Conservation (phyloP, 768 basidiomycete species). For the Lactarius indigo region DNA sequence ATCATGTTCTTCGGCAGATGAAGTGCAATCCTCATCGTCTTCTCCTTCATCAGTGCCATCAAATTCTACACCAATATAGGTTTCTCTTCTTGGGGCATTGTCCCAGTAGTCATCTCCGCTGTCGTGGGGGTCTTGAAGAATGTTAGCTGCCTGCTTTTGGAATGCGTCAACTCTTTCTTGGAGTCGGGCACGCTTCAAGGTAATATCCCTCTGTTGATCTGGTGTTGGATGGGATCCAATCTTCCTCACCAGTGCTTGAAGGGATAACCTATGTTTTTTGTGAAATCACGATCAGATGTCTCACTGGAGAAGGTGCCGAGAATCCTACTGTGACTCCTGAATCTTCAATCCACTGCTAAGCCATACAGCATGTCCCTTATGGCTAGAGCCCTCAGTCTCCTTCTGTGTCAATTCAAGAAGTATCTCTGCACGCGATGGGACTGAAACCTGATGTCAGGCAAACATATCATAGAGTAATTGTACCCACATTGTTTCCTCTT, state of each 20-base stretch:
- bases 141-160: not conserved
- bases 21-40: no score
- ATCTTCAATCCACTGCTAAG: not conserved
- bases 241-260: not conserved
- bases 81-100: no score
- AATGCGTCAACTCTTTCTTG: not conserved
- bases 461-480: not conserved
- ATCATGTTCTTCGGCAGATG: no score
- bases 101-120: no score
- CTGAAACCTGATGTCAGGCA: no score
- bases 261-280: not conserved
- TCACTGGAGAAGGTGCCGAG: not conserved
- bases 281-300: not conserved
- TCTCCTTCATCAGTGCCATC: no score
- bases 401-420: no score
- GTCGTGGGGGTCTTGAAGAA: no score
- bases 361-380: no score
- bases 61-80: no score
- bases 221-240: not conserved
- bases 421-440: no score
- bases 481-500: not conserved
- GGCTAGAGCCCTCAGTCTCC: no score
- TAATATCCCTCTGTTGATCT: not conserved
- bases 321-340: slow-evolving; percentile 5
- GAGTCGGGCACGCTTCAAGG: not conserved